These are phyloP conservation scores for Ophiostoma triangulosporum DNA, from an alignment of 2,329 filamentous ascomycete species.

Conservation along the genomic window DNA sequence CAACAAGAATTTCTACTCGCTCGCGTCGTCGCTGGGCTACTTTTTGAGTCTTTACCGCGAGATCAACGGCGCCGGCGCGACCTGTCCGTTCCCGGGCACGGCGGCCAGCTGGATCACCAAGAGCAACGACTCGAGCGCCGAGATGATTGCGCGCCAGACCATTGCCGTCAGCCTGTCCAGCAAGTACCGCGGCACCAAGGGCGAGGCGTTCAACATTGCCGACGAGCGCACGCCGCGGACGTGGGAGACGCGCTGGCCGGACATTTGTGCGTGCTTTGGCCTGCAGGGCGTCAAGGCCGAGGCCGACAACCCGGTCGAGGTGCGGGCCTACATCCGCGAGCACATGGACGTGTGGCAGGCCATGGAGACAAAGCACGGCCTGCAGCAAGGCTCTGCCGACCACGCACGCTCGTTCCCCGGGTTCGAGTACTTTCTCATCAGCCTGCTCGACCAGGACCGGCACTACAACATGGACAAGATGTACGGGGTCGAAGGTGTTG, in stretches of 20 bases:
- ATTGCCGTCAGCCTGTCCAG: conserved; percentile 27
- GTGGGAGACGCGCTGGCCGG: conserved; percentile 31
- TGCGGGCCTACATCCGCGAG: conserved; percentile 18
- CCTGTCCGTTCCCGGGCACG: conserved; percentile 26
- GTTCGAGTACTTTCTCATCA: conserved; percentile 22
- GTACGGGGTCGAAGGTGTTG: not conserved
- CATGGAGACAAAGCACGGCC: conserved; percentile 21
- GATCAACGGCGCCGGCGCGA: conserved; percentile 24
- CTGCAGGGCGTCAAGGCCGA: conserved; percentile 25
- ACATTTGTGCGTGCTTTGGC: conserved; percentile 32
- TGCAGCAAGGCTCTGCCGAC: conserved; percentile 20
- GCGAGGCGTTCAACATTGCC: conserved; percentile 29
- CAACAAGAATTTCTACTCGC: conserved; percentile 28
- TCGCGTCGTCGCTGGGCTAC: conserved; percentile 26
- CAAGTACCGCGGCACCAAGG: conserved; percentile 18
- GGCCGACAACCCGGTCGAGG: conserved; percentile 17
- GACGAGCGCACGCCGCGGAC: conserved; percentile 23
- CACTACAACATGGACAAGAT: conserved; percentile 20
- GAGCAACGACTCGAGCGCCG: conserved; percentile 25
- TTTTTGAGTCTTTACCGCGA: conserved; percentile 24
- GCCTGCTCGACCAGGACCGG: conserved; percentile 23
- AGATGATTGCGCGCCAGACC: conserved; percentile 21
- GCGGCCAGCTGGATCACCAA: conserved; percentile 24
- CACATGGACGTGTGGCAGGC: conserved; percentile 20
- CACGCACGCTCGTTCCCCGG: conserved; percentile 20